These are phyloP conservation scores for Cercospora nicotianae DNA, from an alignment of 2,329 filamentous ascomycete genomes.

Conservation along the genomic window DNA sequence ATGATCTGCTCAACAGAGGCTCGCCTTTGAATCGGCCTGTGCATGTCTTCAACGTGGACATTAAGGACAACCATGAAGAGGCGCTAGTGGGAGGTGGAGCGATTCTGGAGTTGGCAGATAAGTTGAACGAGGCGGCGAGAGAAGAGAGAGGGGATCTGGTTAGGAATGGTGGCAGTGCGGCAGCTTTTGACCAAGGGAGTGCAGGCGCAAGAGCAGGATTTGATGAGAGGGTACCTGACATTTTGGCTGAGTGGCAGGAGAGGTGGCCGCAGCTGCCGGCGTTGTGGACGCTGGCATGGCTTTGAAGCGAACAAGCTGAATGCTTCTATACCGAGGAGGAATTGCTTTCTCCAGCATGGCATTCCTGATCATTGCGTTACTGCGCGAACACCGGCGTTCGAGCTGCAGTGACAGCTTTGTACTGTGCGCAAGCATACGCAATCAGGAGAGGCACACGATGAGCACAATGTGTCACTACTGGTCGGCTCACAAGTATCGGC, in stretches of 20 bases:
- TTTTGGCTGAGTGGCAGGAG: constrained; percentile 91
- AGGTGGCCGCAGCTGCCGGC: constrained; percentile 88
- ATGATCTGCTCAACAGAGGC: constrained; percentile 85
- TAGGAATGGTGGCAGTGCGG: constrained; percentile 48
- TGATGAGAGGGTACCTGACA: constrained; percentile 89
- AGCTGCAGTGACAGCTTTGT: background rate
- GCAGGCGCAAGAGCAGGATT: constrained; percentile 72
- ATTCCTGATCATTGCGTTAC: background rate
- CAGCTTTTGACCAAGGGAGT: constrained; percentile 72
- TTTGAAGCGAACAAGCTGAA: constrained; percentile 52
- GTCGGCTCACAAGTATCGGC: background rate
- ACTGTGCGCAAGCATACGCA: background rate
- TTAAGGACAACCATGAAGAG: constrained; percentile 97
- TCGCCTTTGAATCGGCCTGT: constrained; percentile 87
- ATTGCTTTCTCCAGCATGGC: background rate
- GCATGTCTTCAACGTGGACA: constrained; percentile 97
- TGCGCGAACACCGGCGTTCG: background rate
- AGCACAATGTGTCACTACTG: background rate
- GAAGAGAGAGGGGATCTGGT: constrained; percentile 79
- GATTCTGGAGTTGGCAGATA: constrained; percentile 86
- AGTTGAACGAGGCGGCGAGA: constrained; percentile 74
- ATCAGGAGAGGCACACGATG: background rate
- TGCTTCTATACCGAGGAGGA: background rate
- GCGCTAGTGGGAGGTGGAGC: constrained; percentile 85
- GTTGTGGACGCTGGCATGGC: constrained; percentile 93